These are phyloP conservation scores for Centella asiatica DNA, from an alignment of 129 eudicot species.

Conservation along the genomic window DNA sequence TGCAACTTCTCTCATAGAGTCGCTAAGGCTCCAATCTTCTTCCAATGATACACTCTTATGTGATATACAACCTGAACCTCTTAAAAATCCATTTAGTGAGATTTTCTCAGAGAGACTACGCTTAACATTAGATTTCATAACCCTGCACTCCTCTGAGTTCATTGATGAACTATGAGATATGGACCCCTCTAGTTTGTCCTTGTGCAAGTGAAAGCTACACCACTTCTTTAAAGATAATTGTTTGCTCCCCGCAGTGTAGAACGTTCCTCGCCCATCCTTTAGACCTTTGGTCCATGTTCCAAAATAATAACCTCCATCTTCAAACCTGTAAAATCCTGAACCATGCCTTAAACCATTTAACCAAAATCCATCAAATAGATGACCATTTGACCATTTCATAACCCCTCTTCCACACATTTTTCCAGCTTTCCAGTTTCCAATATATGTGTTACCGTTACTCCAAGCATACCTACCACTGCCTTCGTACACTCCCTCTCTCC, in stretches of 20 bases:
- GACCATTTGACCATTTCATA: slow-evolving; percentile 90
- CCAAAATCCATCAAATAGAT: slow-evolving; percentile 92
- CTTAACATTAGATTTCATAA: slow-evolving; percentile 24
- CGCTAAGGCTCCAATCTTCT: slow-evolving; percentile 35
- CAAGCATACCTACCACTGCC: slow-evolving; percentile 92
- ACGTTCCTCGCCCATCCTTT: slow-evolving; percentile 89
- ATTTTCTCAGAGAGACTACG: slow-evolving; percentile 9
- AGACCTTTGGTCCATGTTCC: slow-evolving; percentile 91
- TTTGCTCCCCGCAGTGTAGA: slow-evolving; percentile 71
- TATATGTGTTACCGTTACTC: slow-evolving; percentile 62
- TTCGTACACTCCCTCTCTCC: slow-evolving; percentile 88
- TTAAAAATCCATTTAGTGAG: not conserved
- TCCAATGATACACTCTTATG: slow-evolving; percentile 35
- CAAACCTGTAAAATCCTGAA: slow-evolving; percentile 73
- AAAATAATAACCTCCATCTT: slow-evolving; percentile 82
- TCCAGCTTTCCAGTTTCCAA: slow-evolving; percentile 91
- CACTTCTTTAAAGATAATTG: slow-evolving; percentile 31
- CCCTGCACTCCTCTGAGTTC: slow-evolving; percentile 32
- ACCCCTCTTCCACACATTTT: slow-evolving; percentile 90
- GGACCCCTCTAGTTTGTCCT: slow-evolving; percentile 29
- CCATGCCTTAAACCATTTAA: slow-evolving; percentile 73
- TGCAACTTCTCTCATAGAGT: slow-evolving; percentile 38
- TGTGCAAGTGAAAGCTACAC: slow-evolving; percentile 28
- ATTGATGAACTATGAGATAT: slow-evolving; percentile 35
- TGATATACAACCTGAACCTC: slow-evolving; percentile 50